Percentiles rank a stretch among this genome's conserved stretches.
Evolutionary conservation across 306 rosid species (phyloP).

Genomic region (Vigna reflexopilosa): DNA sequence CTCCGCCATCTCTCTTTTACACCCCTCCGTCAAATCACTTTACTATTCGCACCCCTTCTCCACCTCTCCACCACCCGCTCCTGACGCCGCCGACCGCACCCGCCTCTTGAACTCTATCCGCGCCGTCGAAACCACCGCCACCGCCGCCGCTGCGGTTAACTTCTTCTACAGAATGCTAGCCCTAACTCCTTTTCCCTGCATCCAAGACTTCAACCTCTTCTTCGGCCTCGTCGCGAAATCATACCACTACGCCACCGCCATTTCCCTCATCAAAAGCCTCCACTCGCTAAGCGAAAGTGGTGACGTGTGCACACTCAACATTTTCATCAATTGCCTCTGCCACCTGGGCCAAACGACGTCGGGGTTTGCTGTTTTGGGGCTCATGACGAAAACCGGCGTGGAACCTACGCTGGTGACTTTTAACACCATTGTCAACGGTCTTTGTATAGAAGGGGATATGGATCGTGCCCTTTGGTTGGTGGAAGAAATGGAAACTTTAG

Average conservation of each 20-base stretch:
- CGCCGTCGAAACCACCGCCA: conserved; percentile 5
- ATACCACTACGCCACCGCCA: conserved; percentile 24
- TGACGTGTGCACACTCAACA: conserved; percentile 40
- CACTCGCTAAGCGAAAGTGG: neutral
- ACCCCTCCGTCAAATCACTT: neutral
- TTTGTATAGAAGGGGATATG: conserved; percentile 33
- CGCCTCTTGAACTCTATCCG: conserved; percentile 5
- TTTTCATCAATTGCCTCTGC: conserved; percentile 45
- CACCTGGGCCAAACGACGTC: conserved; percentile 3
- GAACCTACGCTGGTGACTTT: conserved; percentile 25
- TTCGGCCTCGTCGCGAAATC: conserved; percentile 41
- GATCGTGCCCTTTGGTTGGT: neutral
- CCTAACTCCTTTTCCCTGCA: conserved; percentile 29
- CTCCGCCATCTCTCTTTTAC: neutral
- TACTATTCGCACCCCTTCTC: neutral
- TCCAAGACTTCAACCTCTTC: conserved; percentile 40
- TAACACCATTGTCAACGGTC: conserved; percentile 43
- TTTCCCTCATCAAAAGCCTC: conserved; percentile 39
- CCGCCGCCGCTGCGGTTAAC: conserved; percentile 38
- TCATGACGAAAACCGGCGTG: conserved; percentile 37
- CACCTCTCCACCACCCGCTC: neutral
- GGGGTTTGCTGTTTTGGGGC: conserved; percentile 43
- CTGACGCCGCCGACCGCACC: neutral
- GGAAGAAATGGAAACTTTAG: conserved; percentile 27
- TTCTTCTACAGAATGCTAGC: conserved; percentile 48